Conservation (phyloP, 345 rosid genomes). For the Salix caprea region DNA sequence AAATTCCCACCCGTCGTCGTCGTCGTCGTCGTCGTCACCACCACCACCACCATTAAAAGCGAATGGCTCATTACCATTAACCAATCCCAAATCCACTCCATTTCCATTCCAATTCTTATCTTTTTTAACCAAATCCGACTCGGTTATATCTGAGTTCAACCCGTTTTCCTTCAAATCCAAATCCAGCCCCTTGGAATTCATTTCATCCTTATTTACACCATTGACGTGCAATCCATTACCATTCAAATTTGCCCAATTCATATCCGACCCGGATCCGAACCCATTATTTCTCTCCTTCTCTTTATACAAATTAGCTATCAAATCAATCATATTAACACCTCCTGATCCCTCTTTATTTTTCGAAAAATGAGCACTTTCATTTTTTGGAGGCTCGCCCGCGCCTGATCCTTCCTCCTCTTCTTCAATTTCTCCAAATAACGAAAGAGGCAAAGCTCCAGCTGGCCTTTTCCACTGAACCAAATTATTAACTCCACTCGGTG, state of each 20-base stretch:
- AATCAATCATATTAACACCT: conserved; percentile 22
- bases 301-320: conserved; percentile 45
- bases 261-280: conserved; percentile 6
- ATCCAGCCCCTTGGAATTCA: conserved; percentile 2
- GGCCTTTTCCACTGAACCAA: conserved; percentile 41
- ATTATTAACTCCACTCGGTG: conserved; percentile 25
- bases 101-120: background rate
- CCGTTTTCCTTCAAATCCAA: conserved; percentile 23
- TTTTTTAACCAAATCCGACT: background rate
- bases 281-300: conserved; percentile 21
- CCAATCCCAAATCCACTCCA: background rate
- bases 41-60: background rate
- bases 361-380: conserved; percentile 19
- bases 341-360: conserved; percentile 22
- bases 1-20: conserved; percentile 42
- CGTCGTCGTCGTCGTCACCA: background rate
- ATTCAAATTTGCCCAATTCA: conserved; percentile 1
- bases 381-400: conserved; percentile 20
- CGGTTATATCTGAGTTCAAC: conserved; percentile 11
- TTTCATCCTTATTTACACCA: background rate
- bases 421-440: conserved; percentile 65
- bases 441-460: conserved; percentile 73
- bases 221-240: conserved; percentile 7
- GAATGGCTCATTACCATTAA: background rate
- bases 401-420: conserved; percentile 35